Evolutionary conservation across 2,329 filamentous ascomycete genomes (phyloP).

Genomic region (Aspergillus unguis): DNA sequence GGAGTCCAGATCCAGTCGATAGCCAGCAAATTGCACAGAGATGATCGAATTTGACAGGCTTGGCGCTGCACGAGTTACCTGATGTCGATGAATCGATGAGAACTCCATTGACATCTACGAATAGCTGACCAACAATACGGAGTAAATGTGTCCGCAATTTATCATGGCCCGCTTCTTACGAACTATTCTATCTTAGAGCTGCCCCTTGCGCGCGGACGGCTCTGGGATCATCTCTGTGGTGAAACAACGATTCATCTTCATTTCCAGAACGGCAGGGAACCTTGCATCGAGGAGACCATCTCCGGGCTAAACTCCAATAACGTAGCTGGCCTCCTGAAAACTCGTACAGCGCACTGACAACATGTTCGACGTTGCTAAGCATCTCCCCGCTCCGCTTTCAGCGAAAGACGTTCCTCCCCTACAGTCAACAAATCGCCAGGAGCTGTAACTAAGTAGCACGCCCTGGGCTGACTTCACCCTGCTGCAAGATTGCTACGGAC

Average conservation of each 20-base stretch:
- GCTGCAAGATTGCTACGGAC: background rate
- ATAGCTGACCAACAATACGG: too few relatives aligned
- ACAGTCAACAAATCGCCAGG: background rate
- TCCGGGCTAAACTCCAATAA: background rate
- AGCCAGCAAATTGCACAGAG: background rate
- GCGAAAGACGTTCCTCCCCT: background rate
- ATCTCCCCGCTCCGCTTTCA: background rate
- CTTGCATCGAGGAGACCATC: background rate
- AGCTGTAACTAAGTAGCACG: background rate
- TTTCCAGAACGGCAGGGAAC: background rate
- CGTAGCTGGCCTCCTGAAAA: background rate
- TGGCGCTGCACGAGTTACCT: background rate
- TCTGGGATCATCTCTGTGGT: background rate
- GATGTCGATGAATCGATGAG: too few relatives aligned
- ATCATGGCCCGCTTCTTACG: background rate
- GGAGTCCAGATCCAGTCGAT: background rate
- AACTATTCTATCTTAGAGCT: background rate
- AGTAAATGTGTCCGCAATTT: background rate
- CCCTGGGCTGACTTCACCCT: slow-evolving; percentile 4
- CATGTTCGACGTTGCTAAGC: background rate
- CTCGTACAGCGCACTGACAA: background rate
- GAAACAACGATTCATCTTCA: slow-evolving; percentile 1
- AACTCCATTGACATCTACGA: too few relatives aligned
- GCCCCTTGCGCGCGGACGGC: background rate
- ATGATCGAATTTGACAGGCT: background rate